Evolutionary conservation across 768 basidiomycete genomes (phyloP), one percentile per base, ranked within the genome.

Genomic region (Crassisporium funariophilum): DNA sequence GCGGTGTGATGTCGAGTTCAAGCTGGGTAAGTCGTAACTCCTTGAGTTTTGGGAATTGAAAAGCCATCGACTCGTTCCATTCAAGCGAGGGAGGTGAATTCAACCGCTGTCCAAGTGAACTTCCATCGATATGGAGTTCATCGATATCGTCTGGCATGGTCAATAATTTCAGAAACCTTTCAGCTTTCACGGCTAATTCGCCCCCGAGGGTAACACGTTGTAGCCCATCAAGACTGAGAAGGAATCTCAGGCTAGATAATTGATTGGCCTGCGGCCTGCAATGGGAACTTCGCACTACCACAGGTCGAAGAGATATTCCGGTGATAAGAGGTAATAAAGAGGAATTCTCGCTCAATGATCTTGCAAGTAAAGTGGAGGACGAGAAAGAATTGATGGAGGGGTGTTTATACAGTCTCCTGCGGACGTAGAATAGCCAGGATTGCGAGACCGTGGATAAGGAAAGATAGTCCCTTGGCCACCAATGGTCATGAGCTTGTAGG

Each of bases 391-490:
- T 57, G 15, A 81, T 46, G 11, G 56, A 57, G 1, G 78, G 78
- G 49, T 53, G 63, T 10, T 68, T 58, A 55, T 79, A 82, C 2
- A 83, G 70, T 37, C 69, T 65, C 56, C 66, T 69, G 47, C 75
- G 65, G 46, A 69, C 66, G 34, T 72, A 71, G 36, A 54, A 63
- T 4, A 77, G 56, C 80, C 80, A 82, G 41, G 64, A 60, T 7
- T 69, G 63, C 5, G 80, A 82, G n/a, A 81, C 64, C 20, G 61
- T 66, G n/a, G 76, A 68, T n/a, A 82, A 72, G 3, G 66, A 67
- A 38, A 64, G 55, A 45, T 79, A 68, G 58, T 83, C 80, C 27
- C 69, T 58, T 17, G 74, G 70, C 79, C 80, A 82, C 79, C 79
- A 81, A 55, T 77, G 65, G 54, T 71, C 62, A 49, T 69, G 66